These are phyloP conservation scores for Calycina marina DNA, from an alignment of 2,329 filamentous ascomycete species.

Conservation along the genomic window DNA sequence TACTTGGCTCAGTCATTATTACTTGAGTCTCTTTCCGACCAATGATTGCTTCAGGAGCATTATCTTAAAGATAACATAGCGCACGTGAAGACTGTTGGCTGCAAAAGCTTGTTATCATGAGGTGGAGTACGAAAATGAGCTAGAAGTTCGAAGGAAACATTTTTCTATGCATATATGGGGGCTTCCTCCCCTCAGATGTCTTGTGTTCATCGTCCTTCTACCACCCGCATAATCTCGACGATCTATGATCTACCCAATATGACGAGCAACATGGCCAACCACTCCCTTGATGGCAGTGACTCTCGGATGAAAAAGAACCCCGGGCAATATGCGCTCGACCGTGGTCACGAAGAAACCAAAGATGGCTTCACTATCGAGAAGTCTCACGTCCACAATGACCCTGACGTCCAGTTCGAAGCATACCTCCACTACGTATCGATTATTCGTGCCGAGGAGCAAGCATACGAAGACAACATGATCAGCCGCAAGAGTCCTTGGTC, in stretches of 20 bases:
- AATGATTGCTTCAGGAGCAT: too few relatives aligned
- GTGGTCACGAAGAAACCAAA: conserved; percentile 8
- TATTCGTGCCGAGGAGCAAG: conserved; percentile 22
- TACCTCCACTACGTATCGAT: conserved; percentile 23
- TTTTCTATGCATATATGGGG: too few relatives aligned
- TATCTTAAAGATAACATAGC: too few relatives aligned
- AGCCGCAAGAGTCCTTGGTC: conserved; percentile 10
- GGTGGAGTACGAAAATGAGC: too few relatives aligned
- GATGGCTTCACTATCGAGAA: conserved; percentile 11
- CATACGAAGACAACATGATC: conserved; percentile 11
- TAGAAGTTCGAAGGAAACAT: too few relatives aligned
- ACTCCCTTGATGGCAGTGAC: conserved; percentile 15
- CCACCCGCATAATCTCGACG: neutral
- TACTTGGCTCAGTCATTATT: too few relatives aligned
- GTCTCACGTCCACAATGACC: conserved; percentile 19
- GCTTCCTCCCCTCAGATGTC: too few relatives aligned
- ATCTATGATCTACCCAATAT: neutral
- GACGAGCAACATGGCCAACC: conserved; percentile 10
- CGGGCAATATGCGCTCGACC: conserved; percentile 10
- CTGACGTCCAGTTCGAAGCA: conserved; percentile 22
- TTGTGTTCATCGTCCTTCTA: neutral
- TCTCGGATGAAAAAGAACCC: conserved; percentile 13
- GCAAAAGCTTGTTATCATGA: too few relatives aligned
- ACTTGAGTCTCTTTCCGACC: too few relatives aligned
- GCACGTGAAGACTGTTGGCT: too few relatives aligned